Evolutionary conservation across 257 asterid genomes (phyloP), one percentile per base, ranked within the genome.

Genomic region (Ajuga chamaepitys): DNA sequence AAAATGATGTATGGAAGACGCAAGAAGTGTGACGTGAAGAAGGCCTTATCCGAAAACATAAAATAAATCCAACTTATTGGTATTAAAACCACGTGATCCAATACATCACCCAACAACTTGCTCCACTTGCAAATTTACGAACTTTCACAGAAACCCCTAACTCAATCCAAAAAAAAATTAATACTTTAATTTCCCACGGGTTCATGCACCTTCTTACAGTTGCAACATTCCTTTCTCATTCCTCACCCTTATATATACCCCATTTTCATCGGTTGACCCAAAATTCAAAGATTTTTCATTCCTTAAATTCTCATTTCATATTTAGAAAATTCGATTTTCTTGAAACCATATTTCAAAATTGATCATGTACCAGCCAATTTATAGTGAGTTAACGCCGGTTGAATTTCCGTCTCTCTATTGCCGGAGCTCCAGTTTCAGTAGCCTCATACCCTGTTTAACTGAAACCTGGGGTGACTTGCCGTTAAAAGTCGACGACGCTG

Each of bases 391-490:
- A 10, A 30, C 75, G 28, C 51, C 85, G 70, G 61, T 5, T 73
- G 80, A 46, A 14, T 17, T 22, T 16, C 61, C 53, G 58, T 80
- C 94, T 24, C 52, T 64, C 32, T 77, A 83, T 54, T 52, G 80
- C 60, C 81, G 95, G 81, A 87, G 78, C 74, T 75, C 86, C 32
- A 87, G 95, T 41, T 84, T 82, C 81, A 74, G 73, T 64, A 80
- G 81, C 57, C 85, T 90, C 4, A 73, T 82, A 54, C 84, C 91
- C 0, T 90, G 91, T 52, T 71, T 90, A 58, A 82, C 89, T 16
- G 93, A 86, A 10, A 88, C 84, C 1, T 90, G 93, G 97, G 96
- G 96, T 16, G 97, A 84, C 46, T 73, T 90, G 84, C 96, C 96
- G 70, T 80, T 90, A 17, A 88, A 86, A 73, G 88, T 86, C 21